Percentiles rank a stretch among this genome's conserved stretches.
phyloP scores from a whole-genome alignment of 1,284 basidiomycete species.

The Heterobasidion parviporum region DNA sequence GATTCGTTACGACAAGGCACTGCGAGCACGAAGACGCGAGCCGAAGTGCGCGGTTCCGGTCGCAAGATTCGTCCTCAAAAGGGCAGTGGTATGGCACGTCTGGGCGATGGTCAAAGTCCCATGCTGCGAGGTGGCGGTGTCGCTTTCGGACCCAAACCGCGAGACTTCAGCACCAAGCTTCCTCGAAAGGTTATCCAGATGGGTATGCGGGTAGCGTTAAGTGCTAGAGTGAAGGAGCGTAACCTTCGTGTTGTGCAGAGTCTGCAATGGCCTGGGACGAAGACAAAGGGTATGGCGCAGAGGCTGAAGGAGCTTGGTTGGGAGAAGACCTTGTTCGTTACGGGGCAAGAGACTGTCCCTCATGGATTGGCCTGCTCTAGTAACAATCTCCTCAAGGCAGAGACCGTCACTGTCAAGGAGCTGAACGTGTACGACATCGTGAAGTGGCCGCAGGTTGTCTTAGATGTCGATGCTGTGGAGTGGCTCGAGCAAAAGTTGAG shows the following conservation, averaged over 20 bases:
- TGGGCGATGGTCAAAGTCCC: conserved; percentile 85
- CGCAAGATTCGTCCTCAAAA: conserved; percentile 90
- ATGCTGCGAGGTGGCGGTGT: conserved; percentile 90
- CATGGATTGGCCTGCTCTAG: conserved; percentile 47
- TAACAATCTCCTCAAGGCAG: conserved; percentile 56
- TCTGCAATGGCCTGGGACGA: conserved; percentile 62
- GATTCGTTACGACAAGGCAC: conserved; percentile 85
- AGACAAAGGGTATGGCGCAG: conserved; percentile 54
- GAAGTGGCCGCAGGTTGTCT: conserved; percentile 64
- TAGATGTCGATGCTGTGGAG: conserved; percentile 66
- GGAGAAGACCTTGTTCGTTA: conserved; percentile 64
- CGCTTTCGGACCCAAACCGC: conserved; percentile 84
- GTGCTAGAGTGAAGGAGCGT: conserved; percentile 71
- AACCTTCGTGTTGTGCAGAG: conserved; percentile 69
- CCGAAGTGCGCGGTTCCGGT: conserved; percentile 84
- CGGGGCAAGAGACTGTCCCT: conserved; percentile 52
- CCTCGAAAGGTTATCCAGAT: conserved; percentile 87
- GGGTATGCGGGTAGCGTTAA: conserved; percentile 88
- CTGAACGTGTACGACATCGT: conserved; percentile 73
- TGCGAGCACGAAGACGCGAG: conserved; percentile 87
- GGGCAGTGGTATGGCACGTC: conserved; percentile 82
- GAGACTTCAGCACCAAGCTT: conserved; percentile 87
- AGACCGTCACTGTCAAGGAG: conserved; percentile 54
- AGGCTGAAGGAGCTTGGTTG: conserved; percentile 55
- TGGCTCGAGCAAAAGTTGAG: conserved; percentile 57